Base-by-base conservation (phyloP, 2,329 filamentous ascomycete genomes). In the Colletotrichum euphorbiae region DNA sequence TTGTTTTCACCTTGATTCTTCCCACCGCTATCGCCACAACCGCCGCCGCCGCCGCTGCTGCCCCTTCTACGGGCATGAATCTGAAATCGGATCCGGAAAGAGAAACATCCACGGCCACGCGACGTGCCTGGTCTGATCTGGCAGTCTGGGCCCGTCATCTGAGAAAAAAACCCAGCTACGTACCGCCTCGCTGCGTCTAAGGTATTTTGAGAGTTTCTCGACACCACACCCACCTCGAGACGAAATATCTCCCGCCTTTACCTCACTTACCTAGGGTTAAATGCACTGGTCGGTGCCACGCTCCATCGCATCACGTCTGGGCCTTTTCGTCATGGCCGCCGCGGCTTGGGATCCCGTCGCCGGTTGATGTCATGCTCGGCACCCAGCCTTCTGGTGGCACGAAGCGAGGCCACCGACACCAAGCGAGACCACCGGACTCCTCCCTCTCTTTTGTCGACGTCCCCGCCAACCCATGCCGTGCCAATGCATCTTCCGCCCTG, bases 301-400 rank as follows among this genome's bases (percentile, higher is more conserved):
- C 15, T 33, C 48, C 15, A 33, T 33, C 48, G 28, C 28, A 52
- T 33, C 48, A n/a, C 28, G 13, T 58, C 28, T n/a, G 31, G 48
- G 33, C 48, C 48, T 52, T 36, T 33, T 19, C 24, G 52, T 40
- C 33, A 55, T 55, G 57, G 40, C 58, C 40, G 48, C 28, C 57
- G 36, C 31, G 55, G 31, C 42, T 58, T 48, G 51, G 59, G 40
- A 51, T 19, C 17, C 43, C 21, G 21, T 42, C 55, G 40, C 63
- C 63, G 24, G 57, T 57, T 66, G 48, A 69, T 65, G 54, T 69
- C 66, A 69, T 69, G 21, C 55, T 63, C 48, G 59, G 48, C 55
- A 66, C 36, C 66, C 66, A 69, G 51, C 66, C 61, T 59, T 48
- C 48, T 48, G 61, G 24, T 48, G n/a, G 21, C 54, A 46, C 24